phyloP scores from a whole-genome alignment of 169 alveolate species.

The Plasmodium inui region DNA sequence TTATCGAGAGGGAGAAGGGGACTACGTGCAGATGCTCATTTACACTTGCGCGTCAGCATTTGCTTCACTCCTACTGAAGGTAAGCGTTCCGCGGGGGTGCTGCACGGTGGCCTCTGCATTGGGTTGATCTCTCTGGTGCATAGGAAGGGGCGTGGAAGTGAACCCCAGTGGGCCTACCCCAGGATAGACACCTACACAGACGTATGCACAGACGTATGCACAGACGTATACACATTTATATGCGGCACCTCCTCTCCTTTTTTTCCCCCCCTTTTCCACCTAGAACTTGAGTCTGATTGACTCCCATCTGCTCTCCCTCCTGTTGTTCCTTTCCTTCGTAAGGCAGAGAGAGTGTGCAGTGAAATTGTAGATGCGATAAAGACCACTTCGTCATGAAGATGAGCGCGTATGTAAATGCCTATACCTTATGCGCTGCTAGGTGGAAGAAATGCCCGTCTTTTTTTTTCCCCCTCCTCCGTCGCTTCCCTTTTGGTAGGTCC shows the following conservation, averaged over 20 bases:
- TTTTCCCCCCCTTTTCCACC: not conserved
- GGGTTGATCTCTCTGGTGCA: not conserved
- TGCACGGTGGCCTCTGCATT: not conserved
- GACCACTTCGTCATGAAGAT: not conserved
- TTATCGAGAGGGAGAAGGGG: slow-evolving; percentile 20
- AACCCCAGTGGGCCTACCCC: not conserved
- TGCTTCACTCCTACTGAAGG: slow-evolving; percentile 10
- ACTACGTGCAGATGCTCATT: slow-evolving; percentile 11
- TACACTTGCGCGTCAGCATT: slow-evolving; percentile 11
- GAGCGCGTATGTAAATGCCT: not conserved
- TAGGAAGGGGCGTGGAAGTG: not conserved
- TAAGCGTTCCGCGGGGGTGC: not conserved
- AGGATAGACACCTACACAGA: too few species aligned
- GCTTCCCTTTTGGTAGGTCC: not conserved
- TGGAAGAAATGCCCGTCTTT: not conserved
- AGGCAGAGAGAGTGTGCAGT: not conserved
- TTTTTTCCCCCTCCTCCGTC: not conserved
- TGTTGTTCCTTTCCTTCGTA: slow-evolving; percentile 27
- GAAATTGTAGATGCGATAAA: not conserved
- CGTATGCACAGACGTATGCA: too few species aligned
- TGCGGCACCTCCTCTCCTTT: not conserved
- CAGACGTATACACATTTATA: not conserved
- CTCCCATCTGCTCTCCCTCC: slow-evolving; percentile 14
- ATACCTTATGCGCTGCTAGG: not conserved
- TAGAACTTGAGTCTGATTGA: slow-evolving; percentile 25